These are phyloP conservation scores for Coemansia sp. DNA, from an alignment of 192 early-diverging fungal genomes.

Conservation along the genomic window DNA sequence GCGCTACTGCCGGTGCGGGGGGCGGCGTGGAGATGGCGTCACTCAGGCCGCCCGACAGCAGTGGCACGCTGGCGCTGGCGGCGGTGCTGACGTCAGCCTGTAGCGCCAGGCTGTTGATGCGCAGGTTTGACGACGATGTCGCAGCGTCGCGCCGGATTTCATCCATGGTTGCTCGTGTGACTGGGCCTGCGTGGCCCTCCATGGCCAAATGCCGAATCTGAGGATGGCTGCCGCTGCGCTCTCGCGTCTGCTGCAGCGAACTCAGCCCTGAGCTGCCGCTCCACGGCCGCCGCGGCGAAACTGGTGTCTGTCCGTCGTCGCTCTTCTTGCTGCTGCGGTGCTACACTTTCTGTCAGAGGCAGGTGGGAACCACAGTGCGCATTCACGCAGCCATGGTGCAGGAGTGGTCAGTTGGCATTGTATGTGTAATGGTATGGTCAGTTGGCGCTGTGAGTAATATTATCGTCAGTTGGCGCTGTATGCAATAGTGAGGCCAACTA, in stretches of 20 bases:
- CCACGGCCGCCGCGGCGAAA: conserved; percentile 32
- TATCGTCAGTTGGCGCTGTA: too few species aligned
- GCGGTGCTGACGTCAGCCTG: conserved; percentile 6
- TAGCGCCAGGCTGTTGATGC: conserved; percentile 35
- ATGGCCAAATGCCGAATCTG: conserved; percentile 54
- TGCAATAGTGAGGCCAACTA: too few species aligned
- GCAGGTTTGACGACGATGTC: conserved; percentile 34
- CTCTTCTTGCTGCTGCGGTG: conserved; percentile 30
- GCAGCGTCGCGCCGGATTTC: conserved; percentile 53
- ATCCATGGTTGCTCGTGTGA: conserved; percentile 53
- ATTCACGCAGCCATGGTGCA: too few species aligned
- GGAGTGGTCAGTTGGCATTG: background rate
- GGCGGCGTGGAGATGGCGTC: conserved; percentile 10
- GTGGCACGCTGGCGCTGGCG: conserved; percentile 17
- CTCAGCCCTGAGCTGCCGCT: conserved; percentile 21
- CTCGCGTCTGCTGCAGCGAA: conserved; percentile 30
- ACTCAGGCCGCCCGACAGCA: conserved; percentile 5
- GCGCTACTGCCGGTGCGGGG: background rate
- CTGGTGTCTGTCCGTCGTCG: conserved; percentile 31
- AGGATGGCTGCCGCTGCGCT: conserved; percentile 48
- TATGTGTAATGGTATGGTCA: background rate
- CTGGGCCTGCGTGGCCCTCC: conserved; percentile 50
- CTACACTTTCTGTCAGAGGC: conserved; percentile 15
- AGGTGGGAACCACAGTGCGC: background rate
- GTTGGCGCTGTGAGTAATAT: too few species aligned